phyloP scores from a whole-genome alignment of 345 rosid genomes.

The Geranium rotundifolium region DNA sequence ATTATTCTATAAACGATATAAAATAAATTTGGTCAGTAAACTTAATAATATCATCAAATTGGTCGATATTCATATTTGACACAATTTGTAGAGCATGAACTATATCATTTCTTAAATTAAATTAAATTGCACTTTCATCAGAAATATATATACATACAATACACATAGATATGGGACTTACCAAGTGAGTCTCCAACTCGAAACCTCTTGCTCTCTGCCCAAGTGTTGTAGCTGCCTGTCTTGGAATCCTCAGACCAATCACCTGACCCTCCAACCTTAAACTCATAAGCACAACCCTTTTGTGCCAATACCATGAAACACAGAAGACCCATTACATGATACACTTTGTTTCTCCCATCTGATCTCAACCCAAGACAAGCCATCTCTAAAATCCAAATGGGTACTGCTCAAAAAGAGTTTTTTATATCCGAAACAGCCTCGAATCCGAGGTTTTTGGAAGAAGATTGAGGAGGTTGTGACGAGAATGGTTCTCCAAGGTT shows the following conservation, averaged over 20 bases:
- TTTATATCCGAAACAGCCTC: background rate
- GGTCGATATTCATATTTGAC: background rate
- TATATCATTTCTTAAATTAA: background rate
- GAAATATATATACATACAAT: too few relatives aligned
- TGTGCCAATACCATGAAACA: conserved; percentile 31
- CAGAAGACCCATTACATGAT: conserved; percentile 20
- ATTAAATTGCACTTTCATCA: too few relatives aligned
- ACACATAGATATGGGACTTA: conserved; percentile 16
- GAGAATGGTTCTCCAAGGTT: conserved; percentile 10
- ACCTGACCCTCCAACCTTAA: conserved; percentile 39
- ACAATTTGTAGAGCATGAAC: background rate
- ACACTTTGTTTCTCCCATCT: conserved; percentile 7
- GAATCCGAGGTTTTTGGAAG: background rate
- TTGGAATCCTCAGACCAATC: conserved; percentile 35
- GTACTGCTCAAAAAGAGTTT: background rate
- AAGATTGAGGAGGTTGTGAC: background rate
- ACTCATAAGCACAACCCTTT: conserved; percentile 37
- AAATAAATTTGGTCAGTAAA: too few relatives aligned
- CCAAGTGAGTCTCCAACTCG: conserved; percentile 57
- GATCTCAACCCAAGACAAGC: conserved; percentile 15
- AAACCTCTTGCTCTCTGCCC: conserved; percentile 67
- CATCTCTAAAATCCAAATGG: conserved; percentile 7
- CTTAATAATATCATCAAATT: too few relatives aligned
- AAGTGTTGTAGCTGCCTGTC: conserved; percentile 25
- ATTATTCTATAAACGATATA: too few relatives aligned